Percentiles rank a stretch among this genome's conserved stretches.
Conservation (phyloP, 495 filamentous ascomycete genomes). For the Aspergillus homomorphus region DNA sequence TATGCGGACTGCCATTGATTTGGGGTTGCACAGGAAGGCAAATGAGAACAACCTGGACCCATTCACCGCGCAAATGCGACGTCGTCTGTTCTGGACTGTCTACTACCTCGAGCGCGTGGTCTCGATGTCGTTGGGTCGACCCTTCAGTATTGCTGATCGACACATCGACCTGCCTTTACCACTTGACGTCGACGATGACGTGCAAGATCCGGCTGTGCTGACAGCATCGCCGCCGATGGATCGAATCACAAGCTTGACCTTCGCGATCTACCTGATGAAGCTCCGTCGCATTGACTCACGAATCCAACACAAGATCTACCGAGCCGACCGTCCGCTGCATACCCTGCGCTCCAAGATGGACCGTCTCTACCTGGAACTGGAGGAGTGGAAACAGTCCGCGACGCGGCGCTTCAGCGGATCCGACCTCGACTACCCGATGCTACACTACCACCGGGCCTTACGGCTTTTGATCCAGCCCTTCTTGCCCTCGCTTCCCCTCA, state of each 20-base stretch:
- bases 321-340: conserved; percentile 48
- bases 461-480: conserved; percentile 52
- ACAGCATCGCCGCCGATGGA: conserved; percentile 30
- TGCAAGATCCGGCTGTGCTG: conserved; percentile 41
- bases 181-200: conserved; percentile 46
- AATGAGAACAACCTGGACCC: conserved; percentile 46
- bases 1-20: conserved; percentile 53
- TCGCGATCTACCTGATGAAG: conserved; percentile 48
- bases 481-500: conserved; percentile 45
- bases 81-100: conserved; percentile 52
- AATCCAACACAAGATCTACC: conserved; percentile 54
- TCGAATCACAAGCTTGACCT: conserved; percentile 43
- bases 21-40: conserved; percentile 50
- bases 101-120: conserved; percentile 52
- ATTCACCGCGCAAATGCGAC: conserved; percentile 47
- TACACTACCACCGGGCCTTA: conserved; percentile 52
- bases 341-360: conserved; percentile 48
- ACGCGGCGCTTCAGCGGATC: conserved; percentile 35
- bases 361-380: conserved; percentile 46
- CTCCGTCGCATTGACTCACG: conserved; percentile 52
- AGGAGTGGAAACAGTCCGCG: conserved; percentile 50
- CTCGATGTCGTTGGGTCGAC: conserved; percentile 50
- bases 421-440: conserved; percentile 48
- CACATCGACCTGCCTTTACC: conserved; percentile 53
- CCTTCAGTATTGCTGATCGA: conserved; percentile 51